phyloP scores from a whole-genome alignment of 495 filamentous ascomycete species.

The Tuber borchii region DNA sequence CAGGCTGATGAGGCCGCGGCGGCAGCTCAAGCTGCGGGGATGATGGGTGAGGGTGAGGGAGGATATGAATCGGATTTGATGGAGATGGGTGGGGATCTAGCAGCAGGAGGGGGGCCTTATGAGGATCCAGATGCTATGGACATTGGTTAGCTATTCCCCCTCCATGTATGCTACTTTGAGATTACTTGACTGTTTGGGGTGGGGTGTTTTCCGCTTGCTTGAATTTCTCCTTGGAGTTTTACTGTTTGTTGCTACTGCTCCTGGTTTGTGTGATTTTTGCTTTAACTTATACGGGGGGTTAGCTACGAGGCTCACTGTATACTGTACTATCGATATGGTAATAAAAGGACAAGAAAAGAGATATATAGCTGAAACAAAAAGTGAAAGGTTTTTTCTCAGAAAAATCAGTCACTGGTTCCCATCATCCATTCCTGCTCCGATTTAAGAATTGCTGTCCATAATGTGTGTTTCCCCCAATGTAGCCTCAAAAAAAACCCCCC shows the following conservation, averaged over 20 bases:
- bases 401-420: neutral
- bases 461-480: neutral
- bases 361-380: neutral
- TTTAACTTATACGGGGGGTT: neutral
- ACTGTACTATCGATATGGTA: neutral
- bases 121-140: conserved; percentile 66
- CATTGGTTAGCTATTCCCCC: conserved; percentile 47
- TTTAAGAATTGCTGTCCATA: neutral
- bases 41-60: conserved; percentile 12
- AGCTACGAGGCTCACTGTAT: neutral
- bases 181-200: neutral
- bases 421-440: neutral
- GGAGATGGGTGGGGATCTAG: conserved; percentile 11
- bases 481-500: neutral
- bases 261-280: neutral
- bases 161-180: neutral
- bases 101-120: conserved; percentile 12
- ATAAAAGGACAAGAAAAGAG: neutral
- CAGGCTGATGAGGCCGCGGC: conserved; percentile 37
- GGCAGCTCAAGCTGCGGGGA: conserved; percentile 2
- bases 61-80: conserved; percentile 15
- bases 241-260: neutral
- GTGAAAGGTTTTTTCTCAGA: neutral
- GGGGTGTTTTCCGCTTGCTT: neutral
- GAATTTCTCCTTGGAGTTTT: neutral